Base-by-base conservation (phyloP, 495 filamentous ascomycete species). In the Letharia lupina region DNA sequence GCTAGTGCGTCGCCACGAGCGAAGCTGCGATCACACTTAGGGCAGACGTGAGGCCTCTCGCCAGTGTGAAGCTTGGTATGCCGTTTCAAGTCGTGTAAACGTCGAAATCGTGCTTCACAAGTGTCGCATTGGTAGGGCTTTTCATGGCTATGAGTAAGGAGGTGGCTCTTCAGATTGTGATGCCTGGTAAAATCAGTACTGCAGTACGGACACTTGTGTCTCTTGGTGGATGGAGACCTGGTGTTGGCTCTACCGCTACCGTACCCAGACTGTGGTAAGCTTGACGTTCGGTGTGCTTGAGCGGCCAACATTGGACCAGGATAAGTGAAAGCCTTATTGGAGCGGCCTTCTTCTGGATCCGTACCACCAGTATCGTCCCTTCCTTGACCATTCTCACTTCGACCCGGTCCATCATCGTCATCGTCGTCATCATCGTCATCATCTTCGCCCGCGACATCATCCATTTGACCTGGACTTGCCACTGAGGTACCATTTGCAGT, bases 141-240 rank as follows among this genome's bases (percentile, higher is more conserved):
- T 75, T 98, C 95, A 77, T 99, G 94, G 69, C 93, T 96, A 73
- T 99, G 94, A 0, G 94, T 99, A 65, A 99, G 84, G 44, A 99
- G 84, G 78, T 99, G 94, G 67, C 91, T 96, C 76, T 99, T 99
- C n/a, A 99, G 84, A 69, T 99, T 99, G 73, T 99, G 94, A 73
- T 98, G 95, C 13, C 94, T 84, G 13, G 94, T 99, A 71, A 99
- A 99, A 71, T 95, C 93, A 11, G 95, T 96, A 6, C 90, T 82
- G 79, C 94, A 99, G 75, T 96, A 96, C 4, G 89, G 91, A 71
- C 94, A 99, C 67, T 93, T 95, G 77, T 99, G 93, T 70, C 94
- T 94, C 76, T 95, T 96, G 33, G 84, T 81, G 11, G 89, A 88
- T 9, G 87, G 84, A n/a, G 92, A 86, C 73, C 86, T 82, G 65